Evolutionary conservation across 345 rosid genomes (phyloP), one percentile per base, ranked within the genome.

Genomic region (Aethionema arabicum): DNA sequence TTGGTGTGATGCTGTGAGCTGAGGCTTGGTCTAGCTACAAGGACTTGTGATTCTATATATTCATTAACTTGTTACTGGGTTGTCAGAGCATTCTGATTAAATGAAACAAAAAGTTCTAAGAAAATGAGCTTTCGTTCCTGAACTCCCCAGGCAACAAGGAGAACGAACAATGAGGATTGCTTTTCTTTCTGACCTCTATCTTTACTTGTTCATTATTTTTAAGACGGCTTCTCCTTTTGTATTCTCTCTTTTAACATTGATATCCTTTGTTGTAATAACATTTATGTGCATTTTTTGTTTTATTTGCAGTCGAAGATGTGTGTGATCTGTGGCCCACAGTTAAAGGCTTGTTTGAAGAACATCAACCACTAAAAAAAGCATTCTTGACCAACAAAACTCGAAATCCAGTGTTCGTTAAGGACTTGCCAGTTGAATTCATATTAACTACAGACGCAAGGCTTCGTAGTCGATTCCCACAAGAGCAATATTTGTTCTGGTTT

Each of bases 391-490:
- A 93, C 85, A 93, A 83, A 83, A 87, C 95, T 4, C 90, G 91
- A 10, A 89, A 93, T 74, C 68, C 85, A 4, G 95, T 93, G 36
- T 69, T 74, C 51, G 85, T 93, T n/a, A 90, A 90, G 74, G 82
- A 85, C 62, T 78, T 93, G 69, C 76, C 84, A 11, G 90, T 91
- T 33, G 95, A 93, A 61, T 87, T 75, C 51, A 90, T 93, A 65
- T 65, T 90, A 56, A 93, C 99, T 2, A 93, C 96, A 9, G 97
- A 93, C 77, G 70, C 90, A 1, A 84, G 97, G 65, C 91, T 93
- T 33, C 88, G 97, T 38, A 93, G 99, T 69, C 83, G 99, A 61
- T 85, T 79, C 74, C 96, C 96, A 0, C 96, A 81, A 73, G 96
- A 93, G 67, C 99, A 90, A 36, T 79, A 78, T 35, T 62, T 90